These are phyloP conservation scores for Meyerozyma carpophila DNA, from an alignment of 1,139 yeast species.

Conservation along the genomic window DNA sequence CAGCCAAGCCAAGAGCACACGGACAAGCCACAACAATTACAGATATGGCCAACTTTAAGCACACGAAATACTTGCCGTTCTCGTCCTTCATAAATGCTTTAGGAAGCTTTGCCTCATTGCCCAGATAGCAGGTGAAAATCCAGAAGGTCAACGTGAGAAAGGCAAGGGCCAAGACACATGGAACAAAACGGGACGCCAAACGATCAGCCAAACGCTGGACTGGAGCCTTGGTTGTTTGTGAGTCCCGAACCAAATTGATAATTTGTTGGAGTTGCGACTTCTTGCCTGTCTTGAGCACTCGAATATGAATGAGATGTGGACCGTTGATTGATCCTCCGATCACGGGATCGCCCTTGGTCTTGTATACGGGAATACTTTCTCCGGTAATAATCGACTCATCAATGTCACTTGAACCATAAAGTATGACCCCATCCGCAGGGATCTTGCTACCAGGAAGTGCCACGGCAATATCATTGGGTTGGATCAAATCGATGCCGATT, in stretches of 20 bases:
- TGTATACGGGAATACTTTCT: slow-evolving; percentile 72
- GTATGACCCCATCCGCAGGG: slow-evolving; percentile 85
- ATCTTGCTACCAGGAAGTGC: slow-evolving; percentile 82
- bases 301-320: slow-evolving; percentile 62
- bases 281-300: slow-evolving; percentile 67
- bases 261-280: slow-evolving; percentile 86
- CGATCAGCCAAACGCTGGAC: slow-evolving; percentile 85
- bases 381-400: slow-evolving; percentile 92
- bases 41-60: slow-evolving; percentile 81
- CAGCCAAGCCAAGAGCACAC: slow-evolving; percentile 93
- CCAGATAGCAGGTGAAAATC: slow-evolving; percentile 37
- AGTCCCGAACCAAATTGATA: slow-evolving; percentile 78
- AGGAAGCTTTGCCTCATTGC: slow-evolving; percentile 40
- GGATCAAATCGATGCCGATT: slow-evolving; percentile 71
- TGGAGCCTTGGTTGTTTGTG: slow-evolving; percentile 86
- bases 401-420: slow-evolving; percentile 73
- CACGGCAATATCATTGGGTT: slow-evolving; percentile 69
- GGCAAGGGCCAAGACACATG: slow-evolving; percentile 60
- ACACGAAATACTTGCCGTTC: slow-evolving; percentile 59
- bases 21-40: slow-evolving; percentile 98
- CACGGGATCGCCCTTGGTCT: slow-evolving; percentile 54
- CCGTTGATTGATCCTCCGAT: slow-evolving; percentile 93
- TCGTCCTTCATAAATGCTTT: slow-evolving; percentile 45
- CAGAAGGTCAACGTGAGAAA: slow-evolving; percentile 65
- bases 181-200: slow-evolving; percentile 84